These are phyloP conservation scores for Leptographium galeiforme DNA, from an alignment of 2,329 filamentous ascomycete species.

Conservation along the genomic window DNA sequence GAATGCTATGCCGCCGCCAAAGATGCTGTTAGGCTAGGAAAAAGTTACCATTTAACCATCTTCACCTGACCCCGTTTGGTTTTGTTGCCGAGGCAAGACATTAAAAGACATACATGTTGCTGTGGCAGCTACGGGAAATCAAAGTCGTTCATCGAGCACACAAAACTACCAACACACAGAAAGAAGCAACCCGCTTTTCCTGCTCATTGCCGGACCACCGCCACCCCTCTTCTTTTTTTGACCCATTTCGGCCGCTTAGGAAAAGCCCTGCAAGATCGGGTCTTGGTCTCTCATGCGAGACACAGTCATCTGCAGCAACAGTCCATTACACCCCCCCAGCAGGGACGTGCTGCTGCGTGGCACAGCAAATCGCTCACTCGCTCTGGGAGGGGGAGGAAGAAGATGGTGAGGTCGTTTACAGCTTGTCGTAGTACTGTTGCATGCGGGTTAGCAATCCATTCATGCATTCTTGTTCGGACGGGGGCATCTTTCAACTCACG, in stretches of 20 bases:
- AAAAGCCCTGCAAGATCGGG: background rate
- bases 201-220: background rate
- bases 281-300: background rate
- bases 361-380: conserved; percentile 4
- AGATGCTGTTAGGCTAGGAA: too few species aligned
- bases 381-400: conserved; percentile 4
- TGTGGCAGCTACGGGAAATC: conserved; percentile 2
- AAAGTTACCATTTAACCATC: too few species aligned
- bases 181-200: conserved; percentile 8
- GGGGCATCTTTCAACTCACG: conserved; percentile 49
- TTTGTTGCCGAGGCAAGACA: background rate
- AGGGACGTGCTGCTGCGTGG: background rate
- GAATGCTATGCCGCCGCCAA: too few species aligned
- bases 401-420: conserved; percentile 47
- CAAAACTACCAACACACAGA: conserved; percentile 7
- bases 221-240: background rate
- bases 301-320: background rate
- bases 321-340: background rate
- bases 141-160: conserved; percentile 5
- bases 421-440: conserved; percentile 94
- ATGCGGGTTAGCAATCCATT: background rate
- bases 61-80: too few species aligned
- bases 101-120: background rate
- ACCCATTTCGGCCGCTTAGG: background rate
- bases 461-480: too few species aligned